Percentiles rank a stretch among this genome's conserved stretches.
Evolutionary conservation across 2,329 filamentous ascomycete species (phyloP).

Genomic region (Pyrenophora seminiperda): DNA sequence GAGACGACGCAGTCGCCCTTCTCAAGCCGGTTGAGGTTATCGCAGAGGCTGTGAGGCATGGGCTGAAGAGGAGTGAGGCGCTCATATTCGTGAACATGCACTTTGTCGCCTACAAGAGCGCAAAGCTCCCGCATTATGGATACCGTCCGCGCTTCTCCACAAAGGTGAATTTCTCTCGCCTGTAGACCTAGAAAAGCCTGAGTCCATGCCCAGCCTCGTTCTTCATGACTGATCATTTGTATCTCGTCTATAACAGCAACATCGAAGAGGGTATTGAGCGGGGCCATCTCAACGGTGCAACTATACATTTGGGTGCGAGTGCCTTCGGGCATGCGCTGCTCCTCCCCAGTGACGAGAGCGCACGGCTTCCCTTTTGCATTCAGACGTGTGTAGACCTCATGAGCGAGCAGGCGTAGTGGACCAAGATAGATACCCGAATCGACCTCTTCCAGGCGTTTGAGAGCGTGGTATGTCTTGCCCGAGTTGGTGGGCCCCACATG

Average conservation of each 20-base stretch:
- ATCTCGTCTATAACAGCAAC: constrained; percentile 98
- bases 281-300: constrained; percentile 93
- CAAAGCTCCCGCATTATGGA: constrained; percentile 78
- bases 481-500: constrained; percentile 98
- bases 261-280: constrained; percentile 67
- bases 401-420: constrained; percentile 83
- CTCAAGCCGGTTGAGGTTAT: constrained; percentile 69
- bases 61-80: constrained; percentile 78
- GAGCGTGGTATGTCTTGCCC: constrained; percentile 93
- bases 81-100: constrained; percentile 81
- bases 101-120: constrained; percentile 77
- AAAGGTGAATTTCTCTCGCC: constrained; percentile 89
- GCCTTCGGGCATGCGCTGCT: constrained; percentile 69
- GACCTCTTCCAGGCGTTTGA: constrained; percentile 80
- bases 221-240: constrained; percentile 84
- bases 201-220: constrained; percentile 94
- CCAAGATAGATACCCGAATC: constrained; percentile 86
- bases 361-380: constrained; percentile 76
- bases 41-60: constrained; percentile 65
- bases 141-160: constrained; percentile 84
- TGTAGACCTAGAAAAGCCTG: constrained; percentile 84
- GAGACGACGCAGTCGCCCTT: constrained; percentile 92
- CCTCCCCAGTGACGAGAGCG: constrained; percentile 87
- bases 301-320: constrained; percentile 65
- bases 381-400: constrained; percentile 92